Base-by-base conservation (phyloP, 1,139 yeast genomes). In the Debaryomyces subglobosus region DNA sequence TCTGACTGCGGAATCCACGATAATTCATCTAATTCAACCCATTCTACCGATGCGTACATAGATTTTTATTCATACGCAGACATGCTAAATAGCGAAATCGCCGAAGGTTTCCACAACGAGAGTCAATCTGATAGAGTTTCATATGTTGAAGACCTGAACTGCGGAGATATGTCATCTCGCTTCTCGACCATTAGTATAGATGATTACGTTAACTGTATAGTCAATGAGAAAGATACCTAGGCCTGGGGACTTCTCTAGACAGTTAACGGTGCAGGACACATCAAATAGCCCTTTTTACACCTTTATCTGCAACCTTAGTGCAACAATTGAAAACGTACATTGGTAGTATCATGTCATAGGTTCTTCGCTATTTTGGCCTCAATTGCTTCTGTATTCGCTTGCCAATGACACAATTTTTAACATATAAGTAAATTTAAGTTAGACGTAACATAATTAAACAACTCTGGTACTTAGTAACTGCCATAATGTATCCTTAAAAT, bases 1-100 rank as follows among this genome's bases (percentile, higher is more conserved):
- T 5, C 13, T 21, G 25, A 20, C 15, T 12, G 9, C 18, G 13
- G 20, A 8, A 25, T 6, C 9, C 13, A 13, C 10, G 20, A 12
- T n/a, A 10, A 24, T 12, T 23, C 40, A n/a, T 13, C 40, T 25
- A 27, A 20, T 12, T 25, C 25, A n/a, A 39, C 32, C n/a, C 23
- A 21, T 24, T 21, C 24, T 2, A 21, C 42, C 36, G 30, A 37
- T 43, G 50, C 48, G 13, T 58, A 64, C 15, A 63, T 65, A 41
- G 64, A 63, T 42, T 64, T 62, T 44, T 65, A 63, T 47, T 63
- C 67, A 18, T 65, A 60, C 53, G 70, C 68, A 4, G 70, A 65
- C 35, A 62, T 64, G 57, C 53, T 63, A 33, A 57, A 58, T 39
- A 54, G 56, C 34, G 67, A 64, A 45, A 32, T 29, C n/a, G 20